Evolutionary conservation across 345 rosid genomes (phyloP).

Genomic region (Heritiera littoralis): DNA sequence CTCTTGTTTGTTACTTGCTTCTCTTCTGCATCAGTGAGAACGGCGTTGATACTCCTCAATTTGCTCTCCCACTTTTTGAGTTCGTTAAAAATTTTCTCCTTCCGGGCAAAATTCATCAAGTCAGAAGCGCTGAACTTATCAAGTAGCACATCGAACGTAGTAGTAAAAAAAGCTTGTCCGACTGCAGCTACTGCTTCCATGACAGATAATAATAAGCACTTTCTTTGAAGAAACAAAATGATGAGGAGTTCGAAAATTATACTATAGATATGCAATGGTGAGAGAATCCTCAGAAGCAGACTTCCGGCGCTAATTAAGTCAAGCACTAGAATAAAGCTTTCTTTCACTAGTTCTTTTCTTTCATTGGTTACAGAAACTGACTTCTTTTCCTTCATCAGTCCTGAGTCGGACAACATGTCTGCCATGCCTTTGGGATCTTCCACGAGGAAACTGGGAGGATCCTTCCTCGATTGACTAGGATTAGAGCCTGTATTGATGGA

Average conservation of each 20-base stretch:
- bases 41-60: neutral
- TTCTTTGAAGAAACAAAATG: too few species aligned
- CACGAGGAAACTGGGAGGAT: neutral
- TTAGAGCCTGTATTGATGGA: neutral
- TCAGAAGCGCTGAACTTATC: neutral
- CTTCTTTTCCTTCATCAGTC: neutral
- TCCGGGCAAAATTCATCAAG: neutral
- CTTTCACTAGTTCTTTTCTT: too few species aligned
- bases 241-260: neutral
- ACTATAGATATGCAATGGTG: neutral
- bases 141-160: neutral
- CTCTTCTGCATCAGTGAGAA: conserved; percentile 15
- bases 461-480: neutral
- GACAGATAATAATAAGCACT: too few species aligned
- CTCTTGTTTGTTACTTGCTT: neutral
- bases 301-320: neutral
- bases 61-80: neutral
- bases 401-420: neutral
- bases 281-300: neutral
- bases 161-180: neutral
- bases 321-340: neutral
- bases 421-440: neutral
- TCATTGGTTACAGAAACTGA: too few species aligned
- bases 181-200: conserved; percentile 4
- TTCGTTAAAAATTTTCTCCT: neutral